These are phyloP conservation scores for Phytophthora citricola DNA, from an alignment of 352 stramenopile genomes.

Conservation along the genomic window DNA sequence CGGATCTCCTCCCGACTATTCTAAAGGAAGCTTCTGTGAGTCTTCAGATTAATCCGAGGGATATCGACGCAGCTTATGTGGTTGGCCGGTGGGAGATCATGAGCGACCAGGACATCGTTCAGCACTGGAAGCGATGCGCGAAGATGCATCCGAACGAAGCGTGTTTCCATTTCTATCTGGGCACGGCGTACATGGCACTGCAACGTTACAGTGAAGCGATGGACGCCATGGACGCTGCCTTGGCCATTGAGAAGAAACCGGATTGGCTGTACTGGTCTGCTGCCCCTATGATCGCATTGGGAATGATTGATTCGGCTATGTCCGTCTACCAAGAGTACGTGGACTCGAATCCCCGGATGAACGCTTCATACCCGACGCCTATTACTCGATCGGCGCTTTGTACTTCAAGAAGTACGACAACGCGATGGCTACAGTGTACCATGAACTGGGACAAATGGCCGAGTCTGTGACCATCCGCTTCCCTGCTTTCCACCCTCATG, in stretches of 20 bases:
- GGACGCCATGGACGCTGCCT: slow-evolving; percentile 32
- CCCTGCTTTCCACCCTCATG: slow-evolving; percentile 31
- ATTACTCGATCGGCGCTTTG: slow-evolving; percentile 38
- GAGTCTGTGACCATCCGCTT: slow-evolving; percentile 42
- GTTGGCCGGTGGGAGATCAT: slow-evolving; percentile 39
- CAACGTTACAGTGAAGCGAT: slow-evolving; percentile 32
- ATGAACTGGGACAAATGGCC: slow-evolving; percentile 39
- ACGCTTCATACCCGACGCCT: slow-evolving; percentile 44
- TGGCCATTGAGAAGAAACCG: slow-evolving; percentile 35
- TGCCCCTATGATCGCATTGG: slow-evolving; percentile 31
- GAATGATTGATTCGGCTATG: slow-evolving; percentile 28
- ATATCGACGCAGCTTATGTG: slow-evolving; percentile 41
- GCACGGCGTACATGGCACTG: slow-evolving; percentile 31
- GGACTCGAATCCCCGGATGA: slow-evolving; percentile 35
- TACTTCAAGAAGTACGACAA: slow-evolving; percentile 37
- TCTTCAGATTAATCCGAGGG: slow-evolving; percentile 33
- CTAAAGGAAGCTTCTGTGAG: slow-evolving; percentile 31
- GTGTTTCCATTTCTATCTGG: slow-evolving; percentile 40
- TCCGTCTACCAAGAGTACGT: slow-evolving; percentile 40
- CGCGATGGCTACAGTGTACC: slow-evolving; percentile 33
- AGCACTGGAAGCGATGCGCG: slow-evolving; percentile 42
- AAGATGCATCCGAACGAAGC: slow-evolving; percentile 41
- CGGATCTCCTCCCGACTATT: slow-evolving; percentile 21
- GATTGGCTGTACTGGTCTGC: slow-evolving; percentile 42
- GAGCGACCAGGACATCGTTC: slow-evolving; percentile 27